Evolutionary conservation across 2,329 filamentous ascomycete genomes (phyloP).

Genomic region (Botrytis tulipae): DNA sequence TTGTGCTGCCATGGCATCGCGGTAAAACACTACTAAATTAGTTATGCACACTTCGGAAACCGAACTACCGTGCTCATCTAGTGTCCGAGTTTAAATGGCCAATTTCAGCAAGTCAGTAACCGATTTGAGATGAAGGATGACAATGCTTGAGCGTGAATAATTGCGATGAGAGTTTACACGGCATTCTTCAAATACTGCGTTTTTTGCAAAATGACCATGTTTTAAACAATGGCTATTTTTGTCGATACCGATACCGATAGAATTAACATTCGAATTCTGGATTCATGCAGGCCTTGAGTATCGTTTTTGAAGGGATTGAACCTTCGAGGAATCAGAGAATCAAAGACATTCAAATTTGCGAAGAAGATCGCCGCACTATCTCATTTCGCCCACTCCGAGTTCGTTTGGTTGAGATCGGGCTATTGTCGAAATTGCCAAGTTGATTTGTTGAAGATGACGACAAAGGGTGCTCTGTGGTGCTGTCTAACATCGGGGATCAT

Average conservation of each 20-base stretch:
- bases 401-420: not conserved
- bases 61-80: conserved; percentile 7
- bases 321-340: not conserved
- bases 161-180: not conserved
- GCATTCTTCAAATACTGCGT: not conserved
- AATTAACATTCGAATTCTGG: not conserved
- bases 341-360: not conserved
- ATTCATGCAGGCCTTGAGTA: not conserved
- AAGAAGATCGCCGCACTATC: conserved; percentile 9
- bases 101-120: not conserved
- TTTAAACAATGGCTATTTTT: not conserved
- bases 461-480: not conserved
- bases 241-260: not conserved
- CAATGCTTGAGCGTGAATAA: not conserved
- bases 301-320: not conserved
- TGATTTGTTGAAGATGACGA: conserved; percentile 18
- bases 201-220: not conserved
- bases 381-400: conserved; percentile 3
- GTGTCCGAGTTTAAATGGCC: not conserved
- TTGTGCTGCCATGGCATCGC: conserved; percentile 16
- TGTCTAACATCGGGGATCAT: conserved; percentile 17
- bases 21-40: conserved; percentile 14
- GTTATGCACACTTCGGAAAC: not conserved
- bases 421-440: not conserved
- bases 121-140: conserved; percentile 10